These are phyloP conservation scores for Solanum pennellii DNA, from an alignment of 257 asterid species.

Conservation along the genomic window DNA sequence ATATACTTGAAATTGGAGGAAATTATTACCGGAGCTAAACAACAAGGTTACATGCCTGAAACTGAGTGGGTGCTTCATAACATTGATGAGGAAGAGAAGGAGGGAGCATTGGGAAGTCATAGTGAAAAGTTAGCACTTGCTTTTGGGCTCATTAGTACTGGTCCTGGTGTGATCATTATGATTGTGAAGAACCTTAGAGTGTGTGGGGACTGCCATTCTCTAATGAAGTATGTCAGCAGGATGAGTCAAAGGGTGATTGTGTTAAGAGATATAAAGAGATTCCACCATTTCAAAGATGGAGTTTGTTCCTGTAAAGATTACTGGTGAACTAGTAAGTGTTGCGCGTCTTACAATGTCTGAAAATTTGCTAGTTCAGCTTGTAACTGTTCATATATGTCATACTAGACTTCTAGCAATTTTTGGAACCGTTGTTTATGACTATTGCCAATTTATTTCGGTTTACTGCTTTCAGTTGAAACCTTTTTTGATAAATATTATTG, in stretches of 20 bases:
- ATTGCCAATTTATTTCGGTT: neutral
- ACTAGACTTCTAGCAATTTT: neutral
- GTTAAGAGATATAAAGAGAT: conserved; percentile 29
- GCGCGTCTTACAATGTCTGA: neutral
- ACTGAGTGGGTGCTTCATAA: conserved; percentile 34
- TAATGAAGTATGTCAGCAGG: conserved; percentile 22
- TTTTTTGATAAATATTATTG: neutral
- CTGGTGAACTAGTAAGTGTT: conserved; percentile 18
- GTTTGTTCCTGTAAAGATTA: conserved; percentile 30
- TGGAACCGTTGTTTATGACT: neutral
- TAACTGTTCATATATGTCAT: neutral
- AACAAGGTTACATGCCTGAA: conserved; percentile 25
- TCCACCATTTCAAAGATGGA: conserved; percentile 35
- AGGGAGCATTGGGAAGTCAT: conserved; percentile 25
- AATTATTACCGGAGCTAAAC: conserved; percentile 10
- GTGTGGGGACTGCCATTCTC: conserved; percentile 35
- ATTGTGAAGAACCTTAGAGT: conserved; percentile 33
- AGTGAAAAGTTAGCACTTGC: conserved; percentile 37
- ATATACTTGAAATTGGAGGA: conserved; percentile 24
- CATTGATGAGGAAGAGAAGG: conserved; percentile 38
- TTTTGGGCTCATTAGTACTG: conserved; percentile 22
- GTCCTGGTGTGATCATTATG: conserved; percentile 9
- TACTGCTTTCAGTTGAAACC: neutral
- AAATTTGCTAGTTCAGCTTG: neutral
- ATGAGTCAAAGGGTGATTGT: conserved; percentile 21